Base-by-base conservation (phyloP, 495 filamentous ascomycete genomes). In the Thermochaetoides thermophila region DNA sequence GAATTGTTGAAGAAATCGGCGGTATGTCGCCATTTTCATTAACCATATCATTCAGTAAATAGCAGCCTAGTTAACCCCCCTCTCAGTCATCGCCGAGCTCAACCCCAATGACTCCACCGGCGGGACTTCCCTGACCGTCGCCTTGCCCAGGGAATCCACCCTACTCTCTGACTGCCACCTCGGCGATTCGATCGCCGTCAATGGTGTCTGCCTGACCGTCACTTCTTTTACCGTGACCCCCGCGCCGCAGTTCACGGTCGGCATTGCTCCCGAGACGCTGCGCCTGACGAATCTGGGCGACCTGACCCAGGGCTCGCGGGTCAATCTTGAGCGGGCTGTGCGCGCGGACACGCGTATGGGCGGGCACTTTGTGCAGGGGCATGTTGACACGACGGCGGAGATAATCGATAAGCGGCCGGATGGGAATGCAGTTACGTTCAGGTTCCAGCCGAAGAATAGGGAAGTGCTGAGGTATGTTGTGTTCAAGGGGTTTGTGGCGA, bases 301-400 rank as follows among this genome's bases (percentile, higher is more conserved):
- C 14, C 61, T 93, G 11, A 50, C 63, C 4, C 43, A 60, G 23
- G 43, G 29, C 11, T 57, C 59, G 16, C 56, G 52, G 18, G 86
- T 96, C 32, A 96, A 97, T 57, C 80, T 97, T 18, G 89, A 97
- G 60, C 74, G 89, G 7, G 87, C 89, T 3, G 85, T 95, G 32
- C 76, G 74, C 2, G 81, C 83, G 1, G 68, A 75, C 37, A 93
- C 86, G 30, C 81, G 89, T 26, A 93, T 99, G 79, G 79, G 79
- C 22, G 79, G 79, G 3, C 79, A 84, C 53, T 82, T 83, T 40
- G 70, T 74, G 17, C 89, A 97, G 57, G 89, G 89, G 16, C 89
- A 99, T 60, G 89, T 96, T 24, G 89, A 99, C 57, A 83, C 81
- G 4, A 71, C 74, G 32, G 91, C 87, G 0, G 64, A 56, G 11